A percentile compares a stretch with the other conserved stretches of the same genome.
Conservation (phyloP, 164 flowering plant species). For the Brasenia schreberi region DNA sequence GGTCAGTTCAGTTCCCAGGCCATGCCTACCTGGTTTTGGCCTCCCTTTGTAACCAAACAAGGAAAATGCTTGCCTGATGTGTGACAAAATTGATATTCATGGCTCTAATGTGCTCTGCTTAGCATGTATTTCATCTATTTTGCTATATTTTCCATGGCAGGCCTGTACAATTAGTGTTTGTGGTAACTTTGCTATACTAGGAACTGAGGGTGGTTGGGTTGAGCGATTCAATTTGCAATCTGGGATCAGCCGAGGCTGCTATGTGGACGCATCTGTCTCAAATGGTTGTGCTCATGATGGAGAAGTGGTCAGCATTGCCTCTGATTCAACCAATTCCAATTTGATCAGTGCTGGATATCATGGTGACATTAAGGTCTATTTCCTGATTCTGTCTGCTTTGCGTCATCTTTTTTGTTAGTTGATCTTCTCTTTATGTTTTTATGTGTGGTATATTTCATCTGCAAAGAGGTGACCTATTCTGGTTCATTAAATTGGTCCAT, state of each 20-base stretch:
- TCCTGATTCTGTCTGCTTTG: neutral
- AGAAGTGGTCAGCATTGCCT: slow-evolving; percentile 84
- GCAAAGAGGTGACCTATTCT: too few relatives aligned
- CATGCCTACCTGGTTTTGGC: too few relatives aligned
- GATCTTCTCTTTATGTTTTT: too few relatives aligned
- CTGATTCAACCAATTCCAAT: slow-evolving; percentile 82
- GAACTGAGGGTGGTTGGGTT: slow-evolving; percentile 96
- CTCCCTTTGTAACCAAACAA: too few relatives aligned
- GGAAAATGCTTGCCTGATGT: too few relatives aligned
- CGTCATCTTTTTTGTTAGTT: too few relatives aligned
- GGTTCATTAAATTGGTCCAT: too few relatives aligned
- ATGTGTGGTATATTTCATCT: too few relatives aligned
- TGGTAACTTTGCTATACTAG: slow-evolving; percentile 89
- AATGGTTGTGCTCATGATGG: slow-evolving; percentile 57
- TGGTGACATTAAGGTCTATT: slow-evolving; percentile 82
- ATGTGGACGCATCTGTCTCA: slow-evolving; percentile 40
- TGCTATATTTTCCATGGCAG: slow-evolving; percentile 18
- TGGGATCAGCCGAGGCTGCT: slow-evolving; percentile 87
- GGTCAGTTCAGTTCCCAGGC: too few relatives aligned
- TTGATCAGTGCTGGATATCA: slow-evolving; percentile 88
- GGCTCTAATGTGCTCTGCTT: neutral
- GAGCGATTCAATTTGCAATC: slow-evolving; percentile 96
- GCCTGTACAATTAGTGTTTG: slow-evolving; percentile 88
- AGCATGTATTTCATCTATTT: neutral
- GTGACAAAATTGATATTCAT: neutral